These are phyloP conservation scores for Solanum rostratum DNA, from an alignment of 257 asterid species.

Conservation along the genomic window DNA sequence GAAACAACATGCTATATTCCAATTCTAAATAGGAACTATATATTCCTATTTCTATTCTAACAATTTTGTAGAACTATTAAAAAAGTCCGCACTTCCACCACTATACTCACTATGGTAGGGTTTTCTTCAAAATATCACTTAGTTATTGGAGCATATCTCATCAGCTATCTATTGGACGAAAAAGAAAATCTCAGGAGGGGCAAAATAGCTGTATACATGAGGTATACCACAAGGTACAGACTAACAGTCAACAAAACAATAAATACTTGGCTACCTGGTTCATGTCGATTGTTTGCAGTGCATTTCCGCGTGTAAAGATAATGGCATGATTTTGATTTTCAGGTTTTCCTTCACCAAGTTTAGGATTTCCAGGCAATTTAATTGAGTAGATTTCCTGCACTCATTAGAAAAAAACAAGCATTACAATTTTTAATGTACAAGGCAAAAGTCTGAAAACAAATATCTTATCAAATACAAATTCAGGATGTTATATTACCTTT, in stretches of 20 bases:
- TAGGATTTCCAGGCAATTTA: constrained; percentile 94
- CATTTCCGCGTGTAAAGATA: constrained; percentile 91
- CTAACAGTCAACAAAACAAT: not conserved
- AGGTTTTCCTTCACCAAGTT: constrained; percentile 99
- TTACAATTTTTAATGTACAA: not conserved
- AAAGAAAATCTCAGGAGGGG: not conserved
- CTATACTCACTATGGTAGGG: not conserved
- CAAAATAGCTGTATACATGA: not conserved
- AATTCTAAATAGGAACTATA: too few species aligned
- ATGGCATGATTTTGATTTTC: constrained; percentile 99
- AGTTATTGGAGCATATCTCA: not conserved
- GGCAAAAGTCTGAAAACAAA: not conserved
- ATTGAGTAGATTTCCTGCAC: constrained; percentile 88
- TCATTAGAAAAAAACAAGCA: not conserved
- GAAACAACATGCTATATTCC: too few species aligned
- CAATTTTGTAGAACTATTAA: not conserved
- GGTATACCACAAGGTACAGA: not conserved
- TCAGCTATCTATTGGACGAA: not conserved
- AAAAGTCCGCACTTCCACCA: not conserved
- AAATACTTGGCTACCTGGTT: constrained; percentile 60
- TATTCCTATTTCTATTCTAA: too few species aligned
- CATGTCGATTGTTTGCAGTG: constrained; percentile 98
- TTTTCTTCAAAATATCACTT: not conserved
- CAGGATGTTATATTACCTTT: not conserved
- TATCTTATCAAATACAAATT: not conserved